Conservation (phyloP, 345 rosid species). For the Gossypium raimondii region DNA sequence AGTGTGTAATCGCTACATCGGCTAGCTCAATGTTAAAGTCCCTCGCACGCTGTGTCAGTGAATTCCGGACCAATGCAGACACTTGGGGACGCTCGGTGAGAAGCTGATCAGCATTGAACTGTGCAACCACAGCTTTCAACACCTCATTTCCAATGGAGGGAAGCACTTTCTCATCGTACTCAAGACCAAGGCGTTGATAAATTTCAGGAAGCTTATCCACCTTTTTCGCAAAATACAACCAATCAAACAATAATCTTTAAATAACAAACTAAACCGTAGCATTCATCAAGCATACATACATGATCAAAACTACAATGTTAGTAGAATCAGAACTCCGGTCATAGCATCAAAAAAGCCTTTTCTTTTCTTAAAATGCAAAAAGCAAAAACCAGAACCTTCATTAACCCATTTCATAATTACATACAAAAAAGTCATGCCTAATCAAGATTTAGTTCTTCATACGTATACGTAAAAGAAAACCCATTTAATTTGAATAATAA, state of each 20-base stretch:
- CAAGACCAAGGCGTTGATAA: constrained; percentile 83
- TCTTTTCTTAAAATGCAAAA: not conserved
- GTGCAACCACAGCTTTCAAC: constrained; percentile 81
- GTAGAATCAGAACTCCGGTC: not conserved
- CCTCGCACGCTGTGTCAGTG: constrained; percentile 68
- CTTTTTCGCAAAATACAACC: constrained; percentile 25
- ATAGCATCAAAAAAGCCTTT: not conserved
- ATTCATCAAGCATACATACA: not conserved
- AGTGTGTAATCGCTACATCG: constrained; percentile 91
- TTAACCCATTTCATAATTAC: not conserved
- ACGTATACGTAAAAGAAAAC: not conserved
- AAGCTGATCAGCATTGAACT: constrained; percentile 92
- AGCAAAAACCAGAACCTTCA: not conserved
- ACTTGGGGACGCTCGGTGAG: constrained; percentile 96
- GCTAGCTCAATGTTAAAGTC: constrained; percentile 88
- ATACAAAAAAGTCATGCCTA: not conserved
- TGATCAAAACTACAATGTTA: not conserved
- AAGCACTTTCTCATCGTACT: constrained; percentile 91
- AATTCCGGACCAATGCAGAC: constrained; percentile 76
- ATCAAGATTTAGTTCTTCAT: not conserved
- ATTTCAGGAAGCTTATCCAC: constrained; percentile 64
- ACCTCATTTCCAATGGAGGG: constrained; percentile 98
- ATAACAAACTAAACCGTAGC: not conserved
- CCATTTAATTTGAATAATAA: not conserved
- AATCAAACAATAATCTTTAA: not conserved